Conservation (phyloP, 768 basidiomycete species). For the Trametes maxima region DNA sequence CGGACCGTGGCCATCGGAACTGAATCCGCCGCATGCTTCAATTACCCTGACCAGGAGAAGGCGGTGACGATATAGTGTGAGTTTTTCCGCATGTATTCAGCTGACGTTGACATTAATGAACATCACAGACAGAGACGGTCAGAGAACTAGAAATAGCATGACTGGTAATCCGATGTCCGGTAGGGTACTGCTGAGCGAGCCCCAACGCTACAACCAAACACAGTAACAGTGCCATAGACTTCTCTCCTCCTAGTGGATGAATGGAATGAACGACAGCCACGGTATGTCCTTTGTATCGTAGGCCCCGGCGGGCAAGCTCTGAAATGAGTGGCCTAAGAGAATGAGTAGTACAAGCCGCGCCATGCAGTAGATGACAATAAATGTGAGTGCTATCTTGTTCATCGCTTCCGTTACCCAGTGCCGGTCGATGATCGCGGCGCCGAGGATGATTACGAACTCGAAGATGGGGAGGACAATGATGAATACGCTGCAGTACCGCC, state of each 20-base stretch:
- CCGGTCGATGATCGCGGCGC: constrained; percentile 16
- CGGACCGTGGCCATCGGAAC: no score
- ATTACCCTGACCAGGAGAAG: no score
- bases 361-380: constrained; percentile 20
- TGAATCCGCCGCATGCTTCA: no score
- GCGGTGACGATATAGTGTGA: no score
- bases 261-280: constrained; percentile 14
- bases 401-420: constrained; percentile 21
- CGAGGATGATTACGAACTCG: constrained; percentile 19
- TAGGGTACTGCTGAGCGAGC: not conserved
- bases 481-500: constrained; percentile 16
- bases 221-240: not conserved
- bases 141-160: no score
- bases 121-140: no score
- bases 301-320: constrained; percentile 16
- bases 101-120: no score
- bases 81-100: no score
- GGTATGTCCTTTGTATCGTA: constrained; percentile 10
- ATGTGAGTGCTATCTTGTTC: constrained; percentile 19
- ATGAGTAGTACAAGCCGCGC: constrained; percentile 19
- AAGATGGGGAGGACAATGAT: constrained; percentile 15
- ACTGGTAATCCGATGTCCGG: no score
- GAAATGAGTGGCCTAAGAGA: constrained; percentile 20
- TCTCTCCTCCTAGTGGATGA: constrained; percentile 22
- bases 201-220: not conserved